Conservation (phyloP, 495 filamentous ascomycete genomes). For the Sporormia fimetaria region DNA sequence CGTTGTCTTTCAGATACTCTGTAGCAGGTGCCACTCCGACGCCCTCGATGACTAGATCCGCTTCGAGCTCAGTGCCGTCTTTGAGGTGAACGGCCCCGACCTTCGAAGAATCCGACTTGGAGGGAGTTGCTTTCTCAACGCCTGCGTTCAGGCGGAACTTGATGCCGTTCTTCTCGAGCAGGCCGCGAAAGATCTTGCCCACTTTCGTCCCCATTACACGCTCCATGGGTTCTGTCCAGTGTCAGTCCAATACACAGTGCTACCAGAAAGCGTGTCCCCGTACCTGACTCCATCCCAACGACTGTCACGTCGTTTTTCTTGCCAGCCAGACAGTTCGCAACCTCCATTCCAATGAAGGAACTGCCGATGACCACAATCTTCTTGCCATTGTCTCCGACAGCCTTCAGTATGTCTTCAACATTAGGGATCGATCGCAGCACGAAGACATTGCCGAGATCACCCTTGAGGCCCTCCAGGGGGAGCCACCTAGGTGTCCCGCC, state of each 20-base stretch:
- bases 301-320: slow-evolving; percentile 74
- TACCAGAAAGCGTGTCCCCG: background rate
- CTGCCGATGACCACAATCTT: slow-evolving; percentile 86
- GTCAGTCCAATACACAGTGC: background rate
- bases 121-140: slow-evolving; percentile 71
- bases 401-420: slow-evolving; percentile 59
- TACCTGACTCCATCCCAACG: slow-evolving; percentile 67
- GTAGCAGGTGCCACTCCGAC: slow-evolving; percentile 84
- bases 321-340: slow-evolving; percentile 62
- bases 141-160: slow-evolving; percentile 71
- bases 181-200: slow-evolving; percentile 63
- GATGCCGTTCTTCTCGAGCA: slow-evolving; percentile 73
- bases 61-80: slow-evolving; percentile 70
- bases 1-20: slow-evolving; percentile 66
- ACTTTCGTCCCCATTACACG: slow-evolving; percentile 75
- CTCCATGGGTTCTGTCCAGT: slow-evolving; percentile 59
- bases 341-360: slow-evolving; percentile 95
- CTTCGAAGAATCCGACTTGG: slow-evolving; percentile 46
- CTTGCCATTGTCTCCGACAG: slow-evolving; percentile 74
- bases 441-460: slow-evolving; percentile 74
- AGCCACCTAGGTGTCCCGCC: slow-evolving; percentile 71
- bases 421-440: slow-evolving; percentile 63
- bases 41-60: slow-evolving; percentile 83
- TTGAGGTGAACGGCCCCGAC: slow-evolving; percentile 79
- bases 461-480: slow-evolving; percentile 72